Conservation (phyloP, 495 filamentous ascomycete genomes). For the Baudoinia panamericana region DNA sequence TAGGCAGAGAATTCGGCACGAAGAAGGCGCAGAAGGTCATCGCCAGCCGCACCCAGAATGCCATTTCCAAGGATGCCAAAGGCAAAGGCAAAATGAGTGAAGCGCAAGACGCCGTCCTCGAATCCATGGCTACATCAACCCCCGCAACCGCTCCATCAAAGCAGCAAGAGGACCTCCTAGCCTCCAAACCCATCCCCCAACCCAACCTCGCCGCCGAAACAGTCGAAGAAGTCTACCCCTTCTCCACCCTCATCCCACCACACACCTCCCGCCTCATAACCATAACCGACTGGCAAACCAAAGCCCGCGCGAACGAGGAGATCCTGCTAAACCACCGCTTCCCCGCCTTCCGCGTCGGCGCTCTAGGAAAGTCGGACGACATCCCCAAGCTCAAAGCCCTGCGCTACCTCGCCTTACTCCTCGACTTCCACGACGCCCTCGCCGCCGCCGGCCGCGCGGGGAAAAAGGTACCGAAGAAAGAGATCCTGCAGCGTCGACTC, state of each 20-base stretch:
- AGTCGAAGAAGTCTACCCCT: constrained; percentile 70
- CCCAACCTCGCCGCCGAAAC: constrained; percentile 58
- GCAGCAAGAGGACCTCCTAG: constrained; percentile 47
- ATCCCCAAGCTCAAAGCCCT: constrained; percentile 47
- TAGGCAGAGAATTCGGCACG: constrained; percentile 84
- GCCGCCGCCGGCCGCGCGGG: constrained; percentile 24
- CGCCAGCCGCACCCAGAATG: constrained; percentile 61
- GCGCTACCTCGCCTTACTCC: constrained; percentile 50
- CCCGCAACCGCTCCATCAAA: constrained; percentile 50
- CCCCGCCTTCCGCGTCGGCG: constrained; percentile 48
- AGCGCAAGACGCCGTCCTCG: constrained; percentile 21
- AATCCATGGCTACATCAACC: constrained; percentile 32
- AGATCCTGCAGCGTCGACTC: constrained; percentile 37
- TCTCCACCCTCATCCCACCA: constrained; percentile 48
- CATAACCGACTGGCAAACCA: constrained; percentile 64
- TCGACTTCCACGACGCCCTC: constrained; percentile 47
- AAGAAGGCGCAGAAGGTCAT: constrained; percentile 86
- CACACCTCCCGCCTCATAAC: constrained; percentile 32
- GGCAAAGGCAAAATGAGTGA: constrained; percentile 9
- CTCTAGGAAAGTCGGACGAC: constrained; percentile 44
- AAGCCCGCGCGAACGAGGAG: constrained; percentile 41
- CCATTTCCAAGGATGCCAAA: constrained; percentile 35
- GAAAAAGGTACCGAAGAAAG: constrained; percentile 32
- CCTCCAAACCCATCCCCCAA: constrained; percentile 62
- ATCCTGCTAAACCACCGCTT: constrained; percentile 44